Evolutionary conservation across 1,284 basidiomycete genomes (phyloP), one percentile per base, ranked within the genome.

Genomic region (Chalciporus sp.): DNA sequence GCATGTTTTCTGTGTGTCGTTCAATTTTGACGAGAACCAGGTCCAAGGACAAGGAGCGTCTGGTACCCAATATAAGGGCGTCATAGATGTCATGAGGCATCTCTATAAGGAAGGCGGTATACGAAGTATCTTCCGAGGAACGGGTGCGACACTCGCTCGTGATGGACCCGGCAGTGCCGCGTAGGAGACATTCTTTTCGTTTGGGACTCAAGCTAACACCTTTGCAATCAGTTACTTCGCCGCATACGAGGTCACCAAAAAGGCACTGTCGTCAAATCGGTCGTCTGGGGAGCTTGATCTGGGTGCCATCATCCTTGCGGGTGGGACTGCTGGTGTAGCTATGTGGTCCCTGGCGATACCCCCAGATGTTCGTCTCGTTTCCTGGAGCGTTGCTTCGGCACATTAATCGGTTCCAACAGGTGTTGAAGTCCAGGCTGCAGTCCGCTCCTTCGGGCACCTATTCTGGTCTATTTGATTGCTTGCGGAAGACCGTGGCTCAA

Each of bases 331-430:
- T 8, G 97, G 97, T 67, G 86, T 99, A 33, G 94, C 95, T 43
- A 99, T 99, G 97, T 98, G 95, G 95, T 81, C 91, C 31, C 80
- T 97, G 61, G 95, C 92, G 29, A 96, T 98, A 62, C 95, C 95
- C 49, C 94, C 95, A 45, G 95, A 98, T 74, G 94, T 94, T 65
- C 60, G 90, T 76, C 3, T 11, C 45, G 19, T 41, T 44, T 28
- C 45, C 28, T 33, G 51, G 14, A 49, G 19, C 20, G 37, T 40
- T 41, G 19, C 40, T 39, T 49, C 12, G 54, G 29, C 33, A 35
- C 42, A 49, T 28, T 71, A 31, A 71, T 42, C 12, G 42, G 12
- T 52, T 48, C 40, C 61, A 61, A 57, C 60, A 95, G 93, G 93
- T 95, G 28, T 77, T 99, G 69, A 99, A 99, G 82, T 98, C 95